Conservation (phyloP, 2,329 filamentous ascomycete species). For the Paramyrothecium sp. region DNA sequence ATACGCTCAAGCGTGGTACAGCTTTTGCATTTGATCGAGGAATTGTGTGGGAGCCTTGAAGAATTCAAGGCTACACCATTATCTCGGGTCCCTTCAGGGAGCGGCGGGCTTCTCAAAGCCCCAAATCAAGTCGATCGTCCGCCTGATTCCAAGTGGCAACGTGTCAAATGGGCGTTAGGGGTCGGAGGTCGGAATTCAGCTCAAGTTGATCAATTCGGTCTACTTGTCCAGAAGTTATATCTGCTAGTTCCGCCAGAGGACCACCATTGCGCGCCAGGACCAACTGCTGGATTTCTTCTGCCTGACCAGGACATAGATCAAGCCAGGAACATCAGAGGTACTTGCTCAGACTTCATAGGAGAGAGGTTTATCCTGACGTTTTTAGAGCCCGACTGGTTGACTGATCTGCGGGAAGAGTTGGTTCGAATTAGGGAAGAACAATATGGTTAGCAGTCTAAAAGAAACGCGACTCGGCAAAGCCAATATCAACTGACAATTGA, state of each 20-base stretch:
- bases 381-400: neutral
- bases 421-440: neutral
- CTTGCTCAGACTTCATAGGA: too few species aligned
- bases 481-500: neutral
- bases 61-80: neutral
- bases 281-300: too few species aligned
- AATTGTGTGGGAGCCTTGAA: neutral
- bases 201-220: neutral
- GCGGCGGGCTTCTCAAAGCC: neutral
- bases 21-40: neutral
- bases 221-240: neutral
- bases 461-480: neutral
- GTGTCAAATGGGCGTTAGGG: neutral
- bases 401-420: neutral
- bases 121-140: neutral
- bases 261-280: neutral
- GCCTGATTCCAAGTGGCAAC: neutral
- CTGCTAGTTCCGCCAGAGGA: neutral
- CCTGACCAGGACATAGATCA: too few species aligned
- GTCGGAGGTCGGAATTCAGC: neutral
- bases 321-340: too few species aligned
- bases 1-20: neutral
- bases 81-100: neutral
- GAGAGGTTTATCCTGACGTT: too few species aligned
- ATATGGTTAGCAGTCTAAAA: neutral